A percentile compares a stretch with the other conserved stretches of the same genome.
phyloP scores from a whole-genome alignment of 495 filamentous ascomycete genomes.

The Aspergillus bertholletiae region DNA sequence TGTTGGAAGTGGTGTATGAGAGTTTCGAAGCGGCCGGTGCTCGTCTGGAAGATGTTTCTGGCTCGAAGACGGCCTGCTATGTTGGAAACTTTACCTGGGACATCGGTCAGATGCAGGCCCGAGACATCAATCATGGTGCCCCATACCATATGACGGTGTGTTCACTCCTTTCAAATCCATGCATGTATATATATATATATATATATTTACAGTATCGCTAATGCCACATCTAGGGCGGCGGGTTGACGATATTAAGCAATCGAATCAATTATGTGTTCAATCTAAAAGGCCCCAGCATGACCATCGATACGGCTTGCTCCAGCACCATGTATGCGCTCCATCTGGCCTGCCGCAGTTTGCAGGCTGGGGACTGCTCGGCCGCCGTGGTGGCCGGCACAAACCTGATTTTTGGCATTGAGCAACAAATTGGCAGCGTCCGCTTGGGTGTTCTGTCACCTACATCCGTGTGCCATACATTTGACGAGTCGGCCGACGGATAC shows the following conservation, averaged over 20 bases:
- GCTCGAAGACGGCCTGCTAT: neutral
- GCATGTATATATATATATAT: too few relatives aligned
- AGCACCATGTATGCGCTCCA: slow-evolving; percentile 30
- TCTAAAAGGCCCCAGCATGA: slow-evolving; percentile 9
- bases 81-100: neutral
- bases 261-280: neutral
- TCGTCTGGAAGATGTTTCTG: neutral
- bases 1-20: slow-evolving; percentile 32
- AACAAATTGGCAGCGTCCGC: slow-evolving; percentile 21
- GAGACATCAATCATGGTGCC: neutral
- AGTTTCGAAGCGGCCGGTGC: slow-evolving; percentile 33
- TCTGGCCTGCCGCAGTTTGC: slow-evolving; percentile 21
- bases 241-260: neutral
- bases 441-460: slow-evolving; percentile 15
- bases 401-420: slow-evolving; percentile 23
- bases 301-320: slow-evolving; percentile 37
- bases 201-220: too few relatives aligned
- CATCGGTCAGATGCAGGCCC: neutral
- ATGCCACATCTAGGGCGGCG: neutral
- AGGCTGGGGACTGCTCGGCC: slow-evolving; percentile 23
- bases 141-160: too few relatives aligned
- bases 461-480: slow-evolving; percentile 52
- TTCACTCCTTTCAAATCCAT: too few relatives aligned
- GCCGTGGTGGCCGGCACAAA: slow-evolving; percentile 39
- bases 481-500: slow-evolving; percentile 58